Evolutionary conservation across 345 rosid genomes (phyloP).

Genomic region (Gossypium australe): DNA sequence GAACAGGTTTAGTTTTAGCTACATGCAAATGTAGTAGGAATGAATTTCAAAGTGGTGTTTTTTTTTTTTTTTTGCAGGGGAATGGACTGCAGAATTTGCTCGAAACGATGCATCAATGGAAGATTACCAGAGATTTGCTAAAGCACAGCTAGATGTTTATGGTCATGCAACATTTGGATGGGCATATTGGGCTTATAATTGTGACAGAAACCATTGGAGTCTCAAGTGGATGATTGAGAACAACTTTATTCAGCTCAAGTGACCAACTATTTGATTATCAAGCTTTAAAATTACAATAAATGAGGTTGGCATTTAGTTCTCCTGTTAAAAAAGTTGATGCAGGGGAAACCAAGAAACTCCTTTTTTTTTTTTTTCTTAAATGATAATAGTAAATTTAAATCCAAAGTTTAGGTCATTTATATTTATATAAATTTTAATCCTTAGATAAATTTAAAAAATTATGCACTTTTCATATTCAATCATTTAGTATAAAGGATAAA

Average conservation of each 20-base stretch:
- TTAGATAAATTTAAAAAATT: too few species aligned
- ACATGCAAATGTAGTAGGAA: neutral
- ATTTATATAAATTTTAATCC: too few species aligned
- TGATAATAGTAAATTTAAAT: too few species aligned
- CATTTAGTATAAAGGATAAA: too few species aligned
- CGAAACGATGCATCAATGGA: conserved; percentile 16
- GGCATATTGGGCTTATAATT: conserved; percentile 33
- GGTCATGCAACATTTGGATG: conserved; percentile 34
- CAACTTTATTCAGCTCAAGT: conserved; percentile 12
- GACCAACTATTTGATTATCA: neutral
- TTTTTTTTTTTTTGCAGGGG: conserved; percentile 18
- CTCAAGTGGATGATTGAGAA: conserved; percentile 19
- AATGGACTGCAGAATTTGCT: conserved; percentile 29
- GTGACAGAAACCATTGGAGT: neutral
- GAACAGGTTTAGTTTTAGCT: neutral
- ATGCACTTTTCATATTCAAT: too few species aligned
- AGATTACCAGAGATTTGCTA: conserved; percentile 24
- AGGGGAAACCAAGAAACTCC: too few species aligned
- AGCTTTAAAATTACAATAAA: neutral
- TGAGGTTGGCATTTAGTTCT: neutral
- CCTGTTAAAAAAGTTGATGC: too few species aligned
- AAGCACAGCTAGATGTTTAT: conserved; percentile 25
- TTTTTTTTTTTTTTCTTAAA: too few species aligned
- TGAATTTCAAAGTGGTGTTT: neutral
- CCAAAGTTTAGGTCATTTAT: too few species aligned